Evolutionary conservation across 768 basidiomycete species (phyloP).

Genomic region (Lentinula aciculospora): DNA sequence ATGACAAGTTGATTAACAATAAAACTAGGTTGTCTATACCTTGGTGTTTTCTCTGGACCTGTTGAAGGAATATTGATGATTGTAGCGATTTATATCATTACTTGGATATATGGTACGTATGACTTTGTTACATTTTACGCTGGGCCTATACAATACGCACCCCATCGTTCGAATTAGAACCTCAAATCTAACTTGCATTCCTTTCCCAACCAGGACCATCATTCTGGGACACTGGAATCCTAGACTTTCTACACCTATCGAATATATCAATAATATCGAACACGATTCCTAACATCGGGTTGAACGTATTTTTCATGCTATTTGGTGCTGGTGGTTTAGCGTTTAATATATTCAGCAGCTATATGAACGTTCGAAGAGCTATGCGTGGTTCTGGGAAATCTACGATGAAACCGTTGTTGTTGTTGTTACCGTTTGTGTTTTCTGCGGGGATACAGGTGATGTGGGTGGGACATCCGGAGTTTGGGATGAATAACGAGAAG

Average conservation of each 20-base stretch:
- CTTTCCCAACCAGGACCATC: slow-evolving; percentile 51
- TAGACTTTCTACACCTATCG: slow-evolving; percentile 53
- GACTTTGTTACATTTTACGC: not conserved
- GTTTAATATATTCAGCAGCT: slow-evolving; percentile 82
- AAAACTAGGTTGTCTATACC: slow-evolving; percentile 70
- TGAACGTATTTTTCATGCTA: slow-evolving; percentile 88
- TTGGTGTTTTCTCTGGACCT: slow-evolving; percentile 91
- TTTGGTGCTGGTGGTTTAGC: slow-evolving; percentile 65
- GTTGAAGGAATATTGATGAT: slow-evolving; percentile 95
- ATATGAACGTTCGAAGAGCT: slow-evolving; percentile 73
- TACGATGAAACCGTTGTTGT: slow-evolving; percentile 52
- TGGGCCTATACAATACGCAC: too few species aligned
- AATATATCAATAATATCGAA: slow-evolving; percentile 39
- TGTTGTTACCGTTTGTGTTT: slow-evolving; percentile 75
- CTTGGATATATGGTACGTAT: slow-evolving; percentile 64
- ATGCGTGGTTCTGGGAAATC: slow-evolving; percentile 35
- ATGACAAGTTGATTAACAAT: not conserved
- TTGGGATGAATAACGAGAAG: too few species aligned
- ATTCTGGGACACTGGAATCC: slow-evolving; percentile 74
- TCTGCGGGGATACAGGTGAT: slow-evolving; percentile 66
- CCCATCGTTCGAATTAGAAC: too few species aligned
- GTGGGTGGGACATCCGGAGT: slow-evolving; percentile 74
- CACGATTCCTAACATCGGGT: slow-evolving; percentile 56
- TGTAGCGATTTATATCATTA: slow-evolving; percentile 66
- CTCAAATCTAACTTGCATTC: not conserved